Percentiles rank a stretch among this genome's conserved stretches.
Conservation (phyloP, 805 yeast genomes). For the Kuraishia piskuri region DNA sequence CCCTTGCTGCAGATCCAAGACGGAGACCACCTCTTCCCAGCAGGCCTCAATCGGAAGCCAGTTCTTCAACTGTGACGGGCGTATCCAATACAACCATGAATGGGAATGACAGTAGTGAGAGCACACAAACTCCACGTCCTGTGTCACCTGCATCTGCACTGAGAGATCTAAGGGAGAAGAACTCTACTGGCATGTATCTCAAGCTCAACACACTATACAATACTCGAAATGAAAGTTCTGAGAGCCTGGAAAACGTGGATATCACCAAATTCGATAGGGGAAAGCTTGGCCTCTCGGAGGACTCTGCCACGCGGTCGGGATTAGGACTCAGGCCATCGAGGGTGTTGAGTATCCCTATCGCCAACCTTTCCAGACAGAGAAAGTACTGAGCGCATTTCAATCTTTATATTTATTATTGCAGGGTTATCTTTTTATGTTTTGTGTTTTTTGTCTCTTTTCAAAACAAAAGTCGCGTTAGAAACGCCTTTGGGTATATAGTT, state of each 20-base stretch:
- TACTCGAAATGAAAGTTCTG: not conserved
- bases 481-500: not conserved
- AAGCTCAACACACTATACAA: not conserved
- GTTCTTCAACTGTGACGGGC: not conserved
- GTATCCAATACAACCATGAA: not conserved
- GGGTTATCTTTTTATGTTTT: not conserved
- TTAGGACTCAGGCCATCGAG: constrained; percentile 9
- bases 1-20: not conserved
- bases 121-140: not conserved
- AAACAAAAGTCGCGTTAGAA: not conserved
- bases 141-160: not conserved
- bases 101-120: not conserved
- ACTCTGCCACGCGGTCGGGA: not conserved
- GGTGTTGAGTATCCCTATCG: constrained; percentile 22
- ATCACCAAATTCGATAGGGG: not conserved
- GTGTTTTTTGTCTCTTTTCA: not conserved
- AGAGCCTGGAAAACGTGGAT: not conserved
- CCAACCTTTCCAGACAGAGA: constrained; percentile 13
- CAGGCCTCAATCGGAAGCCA: not conserved
- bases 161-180: not conserved
- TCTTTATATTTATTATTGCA: not conserved
- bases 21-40: not conserved
- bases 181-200: not conserved
- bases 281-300: not conserved
- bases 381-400: not conserved